These are phyloP conservation scores for Fusarium newnesense DNA, from an alignment of 2,329 filamentous ascomycete species.

Conservation along the genomic window DNA sequence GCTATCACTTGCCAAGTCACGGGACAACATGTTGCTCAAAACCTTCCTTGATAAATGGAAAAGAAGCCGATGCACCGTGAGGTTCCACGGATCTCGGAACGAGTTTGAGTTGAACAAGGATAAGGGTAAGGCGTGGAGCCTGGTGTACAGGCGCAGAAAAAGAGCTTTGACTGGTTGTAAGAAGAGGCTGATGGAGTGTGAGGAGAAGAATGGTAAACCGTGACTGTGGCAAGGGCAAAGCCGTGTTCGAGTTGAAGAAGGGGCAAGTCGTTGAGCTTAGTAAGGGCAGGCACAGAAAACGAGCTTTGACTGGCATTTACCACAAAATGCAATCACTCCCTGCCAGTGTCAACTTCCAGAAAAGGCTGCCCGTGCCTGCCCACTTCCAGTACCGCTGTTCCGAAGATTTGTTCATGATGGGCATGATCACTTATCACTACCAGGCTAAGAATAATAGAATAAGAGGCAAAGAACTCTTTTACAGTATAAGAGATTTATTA, in stretches of 20 bases:
- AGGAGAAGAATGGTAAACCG: neutral
- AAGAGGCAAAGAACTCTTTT: neutral
- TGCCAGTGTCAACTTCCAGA: too few relatives aligned
- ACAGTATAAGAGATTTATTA: rapidly evolving
- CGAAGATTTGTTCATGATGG: rapidly evolving
- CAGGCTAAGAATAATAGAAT: rapidly evolving
- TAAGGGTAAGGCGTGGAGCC: too few relatives aligned
- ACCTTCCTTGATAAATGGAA: rapidly evolving
- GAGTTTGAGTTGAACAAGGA: neutral
- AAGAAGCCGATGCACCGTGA: neutral
- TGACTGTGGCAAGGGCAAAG: neutral
- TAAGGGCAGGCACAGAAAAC: rapidly evolving
- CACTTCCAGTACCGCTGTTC: neutral
- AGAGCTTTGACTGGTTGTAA: too few relatives aligned
- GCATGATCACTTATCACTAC: rapidly evolving
- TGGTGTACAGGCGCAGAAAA: too few relatives aligned
- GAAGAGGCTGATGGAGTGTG: too few relatives aligned
- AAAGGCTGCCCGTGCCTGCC: neutral
- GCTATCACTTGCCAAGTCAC: neutral
- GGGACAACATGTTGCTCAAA: rapidly evolving
- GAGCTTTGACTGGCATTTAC: neutral
- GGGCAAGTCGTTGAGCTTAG: rapidly evolving
- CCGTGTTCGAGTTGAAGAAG: too few relatives aligned
- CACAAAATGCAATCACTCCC: too few relatives aligned
- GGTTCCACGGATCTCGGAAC: too few relatives aligned